phyloP scores from a whole-genome alignment of 2,329 filamentous ascomycete genomes.

The Neonectria ditissima region DNA sequence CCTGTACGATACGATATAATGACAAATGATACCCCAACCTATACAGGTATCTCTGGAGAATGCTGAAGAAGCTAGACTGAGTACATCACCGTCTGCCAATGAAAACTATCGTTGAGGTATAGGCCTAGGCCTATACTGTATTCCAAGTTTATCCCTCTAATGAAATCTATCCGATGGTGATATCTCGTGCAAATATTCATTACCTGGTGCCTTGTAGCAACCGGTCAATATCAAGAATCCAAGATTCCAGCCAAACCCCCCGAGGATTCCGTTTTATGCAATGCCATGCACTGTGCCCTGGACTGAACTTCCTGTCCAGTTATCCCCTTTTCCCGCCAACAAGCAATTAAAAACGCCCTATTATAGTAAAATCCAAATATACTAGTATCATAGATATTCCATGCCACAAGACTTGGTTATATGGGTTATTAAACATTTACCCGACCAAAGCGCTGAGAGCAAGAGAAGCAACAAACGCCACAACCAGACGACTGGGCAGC shows the following conservation, averaged over 20 bases:
- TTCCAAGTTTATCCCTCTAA: conserved; percentile 1
- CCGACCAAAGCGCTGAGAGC: conserved; percentile 2
- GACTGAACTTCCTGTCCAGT: not conserved
- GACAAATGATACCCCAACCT: conserved; percentile 24
- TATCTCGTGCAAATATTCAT: conserved; percentile 21
- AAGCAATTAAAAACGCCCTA: conserved; percentile 9
- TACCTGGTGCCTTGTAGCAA: conserved; percentile 1
- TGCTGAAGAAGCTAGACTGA: not conserved
- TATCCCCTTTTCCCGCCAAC: not conserved
- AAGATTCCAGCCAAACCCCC: not conserved
- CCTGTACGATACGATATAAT: conserved; percentile 23
- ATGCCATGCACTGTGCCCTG: conserved; percentile 1
- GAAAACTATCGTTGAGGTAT: not conserved
- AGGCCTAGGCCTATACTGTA: not conserved
- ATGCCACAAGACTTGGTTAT: not conserved
- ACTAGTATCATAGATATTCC: not conserved
- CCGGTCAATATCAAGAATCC: not conserved
- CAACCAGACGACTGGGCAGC: conserved; percentile 20
- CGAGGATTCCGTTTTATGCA: not conserved
- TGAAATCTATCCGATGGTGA: conserved; percentile 20
- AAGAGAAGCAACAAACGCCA: conserved; percentile 30
- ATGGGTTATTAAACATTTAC: not conserved
- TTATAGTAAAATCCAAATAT: not conserved
- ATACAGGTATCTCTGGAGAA: not conserved
- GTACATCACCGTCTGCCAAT: not conserved